A percentile compares a stretch with the other conserved stretches of the same genome.
These are phyloP conservation scores for Klebsormidium nitens DNA, from an alignment of 139 green algal genomes.

Conservation along the genomic window DNA sequence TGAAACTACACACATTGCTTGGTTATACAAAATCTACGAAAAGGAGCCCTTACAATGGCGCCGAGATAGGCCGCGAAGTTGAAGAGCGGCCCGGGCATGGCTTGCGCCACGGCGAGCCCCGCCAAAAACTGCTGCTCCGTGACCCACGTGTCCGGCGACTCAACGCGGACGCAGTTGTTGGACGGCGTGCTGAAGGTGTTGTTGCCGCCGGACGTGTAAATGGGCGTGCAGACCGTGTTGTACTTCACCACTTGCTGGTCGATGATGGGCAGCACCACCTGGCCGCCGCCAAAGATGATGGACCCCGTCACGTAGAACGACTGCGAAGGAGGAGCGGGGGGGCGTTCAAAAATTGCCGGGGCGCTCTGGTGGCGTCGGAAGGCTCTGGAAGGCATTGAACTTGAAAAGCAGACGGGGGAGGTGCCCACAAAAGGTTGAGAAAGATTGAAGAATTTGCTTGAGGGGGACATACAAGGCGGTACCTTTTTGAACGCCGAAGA, in stretches of 20 bases:
- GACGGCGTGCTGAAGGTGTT: not conserved
- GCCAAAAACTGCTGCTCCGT: conserved; percentile 78
- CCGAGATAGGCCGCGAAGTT: conserved; percentile 94
- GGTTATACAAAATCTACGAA: too few species aligned
- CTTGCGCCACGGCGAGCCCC: conserved; percentile 53
- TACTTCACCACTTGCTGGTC: conserved; percentile 66
- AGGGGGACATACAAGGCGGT: too few species aligned
- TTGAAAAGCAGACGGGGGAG: too few species aligned
- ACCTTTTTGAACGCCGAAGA: too few species aligned
- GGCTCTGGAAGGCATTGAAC: too few species aligned
- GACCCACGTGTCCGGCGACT: conserved; percentile 63
- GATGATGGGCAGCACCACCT: conserved; percentile 88
- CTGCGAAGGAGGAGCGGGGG: too few species aligned
- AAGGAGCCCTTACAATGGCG: conserved; percentile 62
- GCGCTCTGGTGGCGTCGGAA: too few species aligned
- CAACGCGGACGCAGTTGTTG: not conserved
- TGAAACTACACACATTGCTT: too few species aligned
- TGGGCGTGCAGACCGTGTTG: conserved; percentile 11
- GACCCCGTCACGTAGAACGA: conserved; percentile 81
- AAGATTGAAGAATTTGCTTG: too few species aligned
- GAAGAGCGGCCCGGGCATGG: conserved; percentile 91
- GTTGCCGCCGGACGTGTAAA: not conserved
- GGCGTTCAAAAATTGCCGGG: too few species aligned
- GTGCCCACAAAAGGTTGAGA: too few species aligned
- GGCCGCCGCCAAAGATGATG: conserved; percentile 89